Base-by-base conservation (phyloP, 768 basidiomycete genomes). In the Hebeloma cylindrosporum region DNA sequence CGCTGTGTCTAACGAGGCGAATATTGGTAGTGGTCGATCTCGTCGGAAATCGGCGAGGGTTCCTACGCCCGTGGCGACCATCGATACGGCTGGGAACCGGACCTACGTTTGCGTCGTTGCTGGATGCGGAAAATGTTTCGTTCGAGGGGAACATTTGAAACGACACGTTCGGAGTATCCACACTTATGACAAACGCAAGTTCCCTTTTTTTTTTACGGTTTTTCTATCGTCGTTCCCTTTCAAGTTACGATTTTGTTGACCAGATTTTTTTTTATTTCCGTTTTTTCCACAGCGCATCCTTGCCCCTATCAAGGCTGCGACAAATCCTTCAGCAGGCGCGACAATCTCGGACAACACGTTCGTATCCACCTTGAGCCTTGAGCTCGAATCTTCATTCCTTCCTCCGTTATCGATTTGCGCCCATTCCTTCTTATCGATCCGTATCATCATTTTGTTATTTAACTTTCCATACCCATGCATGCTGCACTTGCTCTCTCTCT, bases 181-280 rank as follows among this genome's bases (percentile, higher is more conserved):
- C 63, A 90, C 89, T 2, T 71, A 87, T 53, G 88, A 90, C 57
- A 89, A 86, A 72, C 85, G 89, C 91, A 53, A 65, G 88, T 73
- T n/a, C n/a, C n/a, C n/a, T n/a, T n/a, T n/a, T n/a, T n/a, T n/a
- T n/a, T n/a, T n/a, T n/a, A n/a, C 44, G 16, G n/a, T 40, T 41
- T 43, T 18, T 37, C 40, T 41, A 22, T 16, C 27, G 4, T n/a
- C 25, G 29, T 28, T 25, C 13, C 29, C 28, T n/a, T 29, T 28
- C 16, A 13, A 5, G 31, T 30, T 52, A 22, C 26, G 37, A n/a
- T 36, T 16, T 26, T 42, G 25, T 29, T 27, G 32, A n/a, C n/a
- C n/a, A n/a, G n/a, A n/a, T n/a, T n/a, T 30, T 52, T 26, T 25
- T 40, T 13, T 36, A 17, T 26, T 42, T 26, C 28, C 25, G 32